A percentile compares a stretch with the other conserved stretches of the same genome.
Evolutionary conservation across 345 rosid genomes (phyloP).

Genomic region (Populus simonii): DNA sequence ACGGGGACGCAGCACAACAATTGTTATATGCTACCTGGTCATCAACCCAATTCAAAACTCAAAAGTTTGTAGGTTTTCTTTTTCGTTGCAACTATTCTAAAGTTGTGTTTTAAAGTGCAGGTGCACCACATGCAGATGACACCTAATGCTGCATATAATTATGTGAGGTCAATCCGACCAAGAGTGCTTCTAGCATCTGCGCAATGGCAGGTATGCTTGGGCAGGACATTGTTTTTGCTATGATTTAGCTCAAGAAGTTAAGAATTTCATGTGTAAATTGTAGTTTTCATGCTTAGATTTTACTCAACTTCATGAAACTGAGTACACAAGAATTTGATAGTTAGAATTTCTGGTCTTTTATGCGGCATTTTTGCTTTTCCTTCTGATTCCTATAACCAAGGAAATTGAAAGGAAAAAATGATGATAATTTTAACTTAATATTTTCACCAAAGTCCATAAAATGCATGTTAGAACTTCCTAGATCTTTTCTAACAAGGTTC

Average conservation of each 20-base stretch:
- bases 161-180: slow-evolving; percentile 77
- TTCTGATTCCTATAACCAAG: not conserved
- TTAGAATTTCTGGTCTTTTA: not conserved
- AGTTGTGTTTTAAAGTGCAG: slow-evolving; percentile 32
- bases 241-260: not conserved
- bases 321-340: not conserved
- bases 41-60: slow-evolving; percentile 15
- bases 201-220: slow-evolving; percentile 73
- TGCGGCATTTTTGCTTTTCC: not conserved
- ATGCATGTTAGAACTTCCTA: not conserved
- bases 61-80: not conserved
- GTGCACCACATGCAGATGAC: slow-evolving; percentile 81
- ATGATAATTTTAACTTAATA: not conserved
- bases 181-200: slow-evolving; percentile 85
- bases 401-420: not conserved
- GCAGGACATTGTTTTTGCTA: not conserved
- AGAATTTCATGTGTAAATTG: not conserved
- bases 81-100: not conserved
- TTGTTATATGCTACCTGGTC: slow-evolving; percentile 90
- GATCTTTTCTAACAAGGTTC: not conserved
- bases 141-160: slow-evolving; percentile 74
- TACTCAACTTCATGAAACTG: not conserved
- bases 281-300: not conserved
- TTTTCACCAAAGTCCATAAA: not conserved
- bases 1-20: slow-evolving; percentile 93